These are phyloP conservation scores for Rhododendron molle DNA, from an alignment of 148 eudicot species.

Conservation along the genomic window DNA sequence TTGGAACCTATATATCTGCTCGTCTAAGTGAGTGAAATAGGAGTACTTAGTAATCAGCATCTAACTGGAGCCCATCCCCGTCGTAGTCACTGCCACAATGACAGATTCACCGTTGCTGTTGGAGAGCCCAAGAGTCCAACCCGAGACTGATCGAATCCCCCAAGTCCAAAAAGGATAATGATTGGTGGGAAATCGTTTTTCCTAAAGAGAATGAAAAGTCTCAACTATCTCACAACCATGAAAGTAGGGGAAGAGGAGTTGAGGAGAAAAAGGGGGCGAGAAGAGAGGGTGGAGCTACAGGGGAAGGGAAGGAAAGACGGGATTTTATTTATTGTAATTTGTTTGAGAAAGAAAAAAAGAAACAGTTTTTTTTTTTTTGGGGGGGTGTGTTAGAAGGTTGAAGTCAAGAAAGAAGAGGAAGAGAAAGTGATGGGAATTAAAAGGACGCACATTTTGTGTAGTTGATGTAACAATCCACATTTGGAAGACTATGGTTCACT, in stretches of 20 bases:
- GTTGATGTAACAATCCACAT: background rate
- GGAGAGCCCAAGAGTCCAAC: no score
- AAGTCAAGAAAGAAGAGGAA: background rate
- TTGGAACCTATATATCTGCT: no score
- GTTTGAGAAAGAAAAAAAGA: background rate
- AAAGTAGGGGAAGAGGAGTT: no score
- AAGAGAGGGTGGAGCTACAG: background rate
- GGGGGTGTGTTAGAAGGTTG: background rate
- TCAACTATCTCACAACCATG: background rate
- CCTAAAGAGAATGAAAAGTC: no score
- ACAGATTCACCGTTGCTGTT: no score
- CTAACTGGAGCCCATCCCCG: no score
- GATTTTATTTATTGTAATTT: background rate
- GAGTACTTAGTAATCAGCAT: no score
- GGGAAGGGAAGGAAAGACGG: background rate
- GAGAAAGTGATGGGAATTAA: background rate
- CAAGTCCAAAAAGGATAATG: background rate
- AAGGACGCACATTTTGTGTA: background rate
- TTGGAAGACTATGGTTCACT: background rate
- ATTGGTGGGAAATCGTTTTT: background rate
- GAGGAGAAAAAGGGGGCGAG: no score
- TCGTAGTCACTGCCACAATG: background rate
- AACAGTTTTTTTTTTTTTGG: no score
- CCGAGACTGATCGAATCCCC: background rate
- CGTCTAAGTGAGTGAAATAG: no score